Evolutionary conservation across 805 yeast species (phyloP), one percentile per base, ranked within the genome.

Genomic region (Candida mattraensis): DNA sequence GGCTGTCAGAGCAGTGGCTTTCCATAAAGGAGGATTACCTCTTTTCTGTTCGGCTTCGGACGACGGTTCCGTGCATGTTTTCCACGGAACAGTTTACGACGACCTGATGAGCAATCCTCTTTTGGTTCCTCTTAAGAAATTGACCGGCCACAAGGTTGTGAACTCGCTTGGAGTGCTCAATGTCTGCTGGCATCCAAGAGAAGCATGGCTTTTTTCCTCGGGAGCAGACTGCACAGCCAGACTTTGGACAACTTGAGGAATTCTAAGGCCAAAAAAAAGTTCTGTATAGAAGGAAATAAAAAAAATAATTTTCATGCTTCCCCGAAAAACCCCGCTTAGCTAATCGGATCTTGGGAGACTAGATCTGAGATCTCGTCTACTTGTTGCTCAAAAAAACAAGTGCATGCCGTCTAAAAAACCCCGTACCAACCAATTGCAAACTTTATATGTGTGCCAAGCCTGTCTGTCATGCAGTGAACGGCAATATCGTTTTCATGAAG

Each of bases 201-300:
- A 93, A 66, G 96, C 99, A 0, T 93, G 99, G 99, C 71, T 93
- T 56, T 88, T 93, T 61, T 82, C 93, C 58, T 87, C 96, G 8
- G 99, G 98, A 53, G 98, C 98, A 15, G 99, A 93, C 64, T 87
- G 95, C 42, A 79, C 87, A 26, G 98, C 97, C 5, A 80, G 96
- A 56, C 67, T 93, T 54, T 93, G 99, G 99, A 93, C 99, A 18
- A 86, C 96, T 12, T n/a, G n/a, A n/a, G n/a, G n/a, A n/a, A n/a
- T n/a, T n/a, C n/a, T n/a, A n/a, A n/a, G n/a, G n/a, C n/a, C n/a
- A n/a, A n/a, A n/a, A n/a, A n/a, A n/a, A n/a, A n/a, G n/a, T n/a
- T n/a, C n/a, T n/a, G n/a, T n/a, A n/a, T n/a, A n/a, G n/a, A n/a
- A n/a, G n/a, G n/a, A n/a, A 12, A 13, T 27, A 13, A 15, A 27